Evolutionary conservation across 768 basidiomycete species (phyloP), one percentile per base, ranked within the genome.

Genomic region (Rickenella mellea): DNA sequence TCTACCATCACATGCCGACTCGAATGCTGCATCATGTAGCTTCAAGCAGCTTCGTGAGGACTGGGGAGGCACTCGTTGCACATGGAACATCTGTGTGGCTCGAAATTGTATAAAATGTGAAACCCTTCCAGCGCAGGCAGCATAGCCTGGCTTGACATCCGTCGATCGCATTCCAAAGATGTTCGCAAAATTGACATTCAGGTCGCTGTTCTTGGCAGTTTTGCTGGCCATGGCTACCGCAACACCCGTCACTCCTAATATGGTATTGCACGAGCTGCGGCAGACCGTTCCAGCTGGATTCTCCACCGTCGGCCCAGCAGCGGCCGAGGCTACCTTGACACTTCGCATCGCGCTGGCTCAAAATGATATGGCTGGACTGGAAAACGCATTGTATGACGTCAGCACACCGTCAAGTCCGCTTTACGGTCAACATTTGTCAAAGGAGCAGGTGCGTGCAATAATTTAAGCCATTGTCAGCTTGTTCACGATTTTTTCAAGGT

Each of bases 301-400:
- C 29, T 12, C 30, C 6, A 24, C 9, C 2, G 21, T 29, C 14
- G 51, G 51, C 5, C 28, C 51, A 20, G 51, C 54, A 4, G 6
- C 52, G 10, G 21, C 48, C 17, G 27, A 52, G 20, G 48, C 48
- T 10, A 30, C 44, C 14, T 42, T 62, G 27, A 52, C 41, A 14
- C 46, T 62, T 15, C 52, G 56, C 17, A 50, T 62, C 25, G 56
- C 52, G 5, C 53, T 62, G 31, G 44, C 43, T 8, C 55, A 55
- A 44, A 48, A 39, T 36, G 43, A 55, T 33, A 45, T 54, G 6
- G 38, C 42, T 9, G 57, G 54, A 2, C 50, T 62, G 3, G 51
- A 57, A 25, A 42, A 53, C 37, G 48, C 50, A 33, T 49, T 60
- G 10, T 51, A 52, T 36, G 47, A 38, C 26, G 54, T 43, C 40